Conservation (phyloP, 257 asterid genomes). For the Solanum sejunctum region DNA sequence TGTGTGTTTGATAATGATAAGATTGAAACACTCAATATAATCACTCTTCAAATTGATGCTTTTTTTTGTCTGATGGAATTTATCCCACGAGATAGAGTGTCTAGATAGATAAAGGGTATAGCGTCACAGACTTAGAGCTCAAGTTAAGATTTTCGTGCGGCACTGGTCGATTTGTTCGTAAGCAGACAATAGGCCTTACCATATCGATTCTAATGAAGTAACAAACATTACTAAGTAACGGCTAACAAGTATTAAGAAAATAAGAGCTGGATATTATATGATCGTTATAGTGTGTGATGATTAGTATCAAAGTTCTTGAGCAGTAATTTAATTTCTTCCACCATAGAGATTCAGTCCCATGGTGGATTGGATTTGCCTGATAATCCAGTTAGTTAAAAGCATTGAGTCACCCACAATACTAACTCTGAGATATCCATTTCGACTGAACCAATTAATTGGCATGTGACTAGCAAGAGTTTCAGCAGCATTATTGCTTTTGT, state of each 20-base stretch:
- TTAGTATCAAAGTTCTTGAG: neutral
- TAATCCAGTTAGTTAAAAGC: neutral
- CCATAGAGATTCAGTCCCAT: neutral
- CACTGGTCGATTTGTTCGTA: too few species aligned
- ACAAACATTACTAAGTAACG: too few species aligned
- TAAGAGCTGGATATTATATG: too few species aligned
- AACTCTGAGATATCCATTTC: neutral
- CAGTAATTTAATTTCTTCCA: neutral
- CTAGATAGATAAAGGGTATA: too few species aligned
- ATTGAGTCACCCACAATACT: neutral
- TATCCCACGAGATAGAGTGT: too few species aligned
- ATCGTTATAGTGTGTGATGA: too few species aligned
- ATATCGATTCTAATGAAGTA: too few species aligned
- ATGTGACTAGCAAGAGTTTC: neutral
- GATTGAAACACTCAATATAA: neutral
- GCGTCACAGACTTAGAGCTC: too few species aligned
- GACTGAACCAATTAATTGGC: neutral
- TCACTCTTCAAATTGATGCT: neutral
- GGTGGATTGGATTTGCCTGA: neutral
- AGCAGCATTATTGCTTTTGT: neutral
- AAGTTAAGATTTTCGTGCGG: too few species aligned
- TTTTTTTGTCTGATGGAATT: too few species aligned
- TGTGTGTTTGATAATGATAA: neutral
- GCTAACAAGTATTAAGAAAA: too few species aligned
- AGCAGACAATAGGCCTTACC: too few species aligned